Base-by-base conservation (phyloP, 495 filamentous ascomycete genomes). In the Xylaria nigripes region DNA sequence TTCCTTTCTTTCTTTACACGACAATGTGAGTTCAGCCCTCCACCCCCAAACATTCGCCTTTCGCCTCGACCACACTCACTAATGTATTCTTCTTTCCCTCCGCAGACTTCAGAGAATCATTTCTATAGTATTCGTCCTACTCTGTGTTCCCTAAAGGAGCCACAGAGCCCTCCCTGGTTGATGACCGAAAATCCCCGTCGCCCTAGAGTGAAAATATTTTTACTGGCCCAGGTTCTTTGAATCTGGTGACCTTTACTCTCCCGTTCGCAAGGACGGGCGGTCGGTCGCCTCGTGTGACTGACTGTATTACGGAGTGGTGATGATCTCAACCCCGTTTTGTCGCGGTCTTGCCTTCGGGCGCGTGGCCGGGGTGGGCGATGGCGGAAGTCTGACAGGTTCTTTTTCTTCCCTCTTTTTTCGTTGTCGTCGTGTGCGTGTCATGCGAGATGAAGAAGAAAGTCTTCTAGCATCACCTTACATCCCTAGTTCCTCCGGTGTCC, bases 71-170 rank as follows among this genome's bases (percentile, higher is more conserved):
- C 43, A 29, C 32, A 7, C 16, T 27, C 41, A 42, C 54, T 51
- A 45, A 50, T 40, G 36, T 30, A 38, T 46, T 50, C 56, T 56
- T 30, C 51, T 56, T 56, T 30, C 51, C 27, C 8, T 44, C 65
- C 55, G 63, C 62, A 62, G 76, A 81, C 77, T 81, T 83, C 80
- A 83, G 83, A 87, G 84, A 86, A 89, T 89, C 86, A 87, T 85
- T 88, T 89, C 81, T 88, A 87, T 85, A 89, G 85, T 87, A 83
- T 75, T 86, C 78, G 83, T 86, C 81, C 78, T 71, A 76, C 78
- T 81, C 81, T 87, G 81, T 82, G 78, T 83, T 86, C 76, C 84
- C 81, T 80, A 87, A 80, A 84, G 70, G 70, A 81, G 77, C 75
- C 70, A 79, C 76, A 79, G 77, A 80, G 70, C 72, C 76, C 74